A percentile compares a stretch with the other conserved stretches of the same genome.
Conservation (phyloP, 202 grass and related monocot species). For the Eragrostis tef region DNA sequence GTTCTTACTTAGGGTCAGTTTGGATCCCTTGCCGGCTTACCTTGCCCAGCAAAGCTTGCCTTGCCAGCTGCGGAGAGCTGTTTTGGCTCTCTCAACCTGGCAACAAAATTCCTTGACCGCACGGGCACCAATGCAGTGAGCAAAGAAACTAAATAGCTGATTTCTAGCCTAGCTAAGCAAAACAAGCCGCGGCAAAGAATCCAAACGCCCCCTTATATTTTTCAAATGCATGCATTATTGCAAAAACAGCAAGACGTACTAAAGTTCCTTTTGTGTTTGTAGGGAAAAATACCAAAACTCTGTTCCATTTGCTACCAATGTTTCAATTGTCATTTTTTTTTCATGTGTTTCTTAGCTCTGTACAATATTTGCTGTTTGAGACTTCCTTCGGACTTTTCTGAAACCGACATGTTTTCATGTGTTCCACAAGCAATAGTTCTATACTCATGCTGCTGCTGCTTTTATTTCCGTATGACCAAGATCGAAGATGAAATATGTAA, state of each 20-base stretch:
- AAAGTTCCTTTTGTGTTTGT: neutral
- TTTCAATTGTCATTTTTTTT: constrained; percentile 2
- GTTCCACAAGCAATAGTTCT: neutral
- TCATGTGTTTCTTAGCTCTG: neutral
- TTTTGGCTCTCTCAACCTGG: no score
- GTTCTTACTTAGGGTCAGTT: neutral
- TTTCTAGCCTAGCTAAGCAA: no score
- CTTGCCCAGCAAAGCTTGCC: no score
- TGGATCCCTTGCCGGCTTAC: no score
- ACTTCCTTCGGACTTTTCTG: constrained; percentile 17
- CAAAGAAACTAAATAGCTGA: no score
- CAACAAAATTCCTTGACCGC: no score
- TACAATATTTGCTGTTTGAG: neutral
- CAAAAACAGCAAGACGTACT: neutral
- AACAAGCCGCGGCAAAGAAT: no score
- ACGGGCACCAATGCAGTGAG: no score
- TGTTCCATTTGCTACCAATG: constrained; percentile 16
- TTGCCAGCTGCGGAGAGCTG: no score
- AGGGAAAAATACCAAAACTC: neutral
- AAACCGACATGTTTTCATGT: neutral
- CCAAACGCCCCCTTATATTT: no score
- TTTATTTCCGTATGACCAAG: neutral
- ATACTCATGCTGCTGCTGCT: neutral
- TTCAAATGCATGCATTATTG: neutral
- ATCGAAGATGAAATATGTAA: constrained; percentile 8